These are phyloP conservation scores for Plasmodium gallinaceum DNA, from an alignment of 169 alveolate genomes.

Conservation along the genomic window DNA sequence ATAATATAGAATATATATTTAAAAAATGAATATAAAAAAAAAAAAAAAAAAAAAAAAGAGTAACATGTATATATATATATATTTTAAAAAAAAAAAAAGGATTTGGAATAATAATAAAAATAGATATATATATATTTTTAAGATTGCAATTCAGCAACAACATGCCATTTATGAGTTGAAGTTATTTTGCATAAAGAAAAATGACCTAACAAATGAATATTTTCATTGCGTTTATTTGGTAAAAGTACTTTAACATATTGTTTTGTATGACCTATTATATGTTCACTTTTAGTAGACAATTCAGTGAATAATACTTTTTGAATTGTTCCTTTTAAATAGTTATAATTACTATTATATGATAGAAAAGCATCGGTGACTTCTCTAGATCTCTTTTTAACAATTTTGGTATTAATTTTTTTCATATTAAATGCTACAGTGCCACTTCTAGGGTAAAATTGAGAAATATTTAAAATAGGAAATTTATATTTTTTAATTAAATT, in stretches of 20 bases:
- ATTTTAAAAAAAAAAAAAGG: too few relatives aligned
- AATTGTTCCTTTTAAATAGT: conserved; percentile 84
- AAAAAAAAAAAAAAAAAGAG: too few relatives aligned
- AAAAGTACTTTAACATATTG: conserved; percentile 92
- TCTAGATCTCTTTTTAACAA: conserved; percentile 92
- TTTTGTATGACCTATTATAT: conserved; percentile 95
- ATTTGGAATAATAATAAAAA: background rate
- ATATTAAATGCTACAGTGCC: conserved; percentile 83
- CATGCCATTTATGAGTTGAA: conserved; percentile 74
- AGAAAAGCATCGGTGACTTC: conserved; percentile 92
- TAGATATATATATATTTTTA: background rate
- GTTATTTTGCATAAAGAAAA: conserved; percentile 42
- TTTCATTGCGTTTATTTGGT: conserved; percentile 46
- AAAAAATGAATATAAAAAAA: too few relatives aligned
- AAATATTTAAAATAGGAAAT: conserved; percentile 97
- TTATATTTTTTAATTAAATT: conserved; percentile 90
- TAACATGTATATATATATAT: too few relatives aligned
- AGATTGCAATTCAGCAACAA: conserved; percentile 18
- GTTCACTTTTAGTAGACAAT: conserved; percentile 87
- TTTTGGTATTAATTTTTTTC: conserved; percentile 90
- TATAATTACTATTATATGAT: conserved; percentile 90
- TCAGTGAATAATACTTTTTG: conserved; percentile 92
- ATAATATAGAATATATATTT: too few relatives aligned
- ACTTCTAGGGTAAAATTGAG: conserved; percentile 97
- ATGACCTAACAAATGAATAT: conserved; percentile 26